phyloP scores from a whole-genome alignment of 2,329 filamentous ascomycete genomes.

The Ustilaginoidea virens region DNA sequence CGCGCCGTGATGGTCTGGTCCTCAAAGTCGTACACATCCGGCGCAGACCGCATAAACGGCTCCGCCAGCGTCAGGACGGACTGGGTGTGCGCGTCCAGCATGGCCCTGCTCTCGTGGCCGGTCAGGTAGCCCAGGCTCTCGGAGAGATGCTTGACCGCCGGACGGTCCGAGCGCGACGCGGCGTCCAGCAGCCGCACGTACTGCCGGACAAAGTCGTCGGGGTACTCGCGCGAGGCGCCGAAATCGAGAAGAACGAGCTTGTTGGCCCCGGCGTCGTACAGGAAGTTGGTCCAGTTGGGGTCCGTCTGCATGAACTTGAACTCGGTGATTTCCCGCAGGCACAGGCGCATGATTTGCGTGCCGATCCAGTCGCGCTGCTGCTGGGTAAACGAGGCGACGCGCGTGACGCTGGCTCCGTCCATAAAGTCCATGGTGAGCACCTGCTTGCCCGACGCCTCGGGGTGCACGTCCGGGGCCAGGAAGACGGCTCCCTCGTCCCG shows the following conservation, averaged over 20 bases:
- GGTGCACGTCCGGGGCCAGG: slow-evolving; percentile 60
- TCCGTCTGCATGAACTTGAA: slow-evolving; percentile 99
- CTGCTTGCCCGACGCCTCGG: slow-evolving; percentile 67
- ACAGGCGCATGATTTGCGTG: slow-evolving; percentile 81
- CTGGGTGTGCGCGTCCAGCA: slow-evolving; percentile 82
- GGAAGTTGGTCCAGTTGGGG: slow-evolving; percentile 98
- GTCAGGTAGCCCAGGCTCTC: slow-evolving; percentile 80
- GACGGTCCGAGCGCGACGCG: slow-evolving; percentile 55
- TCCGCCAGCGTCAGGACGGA: slow-evolving; percentile 84
- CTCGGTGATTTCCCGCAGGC: slow-evolving; percentile 81
- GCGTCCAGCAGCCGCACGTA: slow-evolving; percentile 73
- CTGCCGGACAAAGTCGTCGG: slow-evolving; percentile 58
- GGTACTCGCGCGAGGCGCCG: slow-evolving; percentile 78
- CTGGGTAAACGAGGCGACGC: slow-evolving; percentile 60
- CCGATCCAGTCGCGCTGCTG: slow-evolving; percentile 90
- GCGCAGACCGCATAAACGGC: slow-evolving; percentile 64
- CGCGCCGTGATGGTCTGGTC: slow-evolving; percentile 94
- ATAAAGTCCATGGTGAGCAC: slow-evolving; percentile 92
- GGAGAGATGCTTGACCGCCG: slow-evolving; percentile 50
- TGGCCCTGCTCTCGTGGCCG: slow-evolving; percentile 67
- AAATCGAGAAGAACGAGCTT: slow-evolving; percentile 90
- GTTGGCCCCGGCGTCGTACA: slow-evolving; percentile 60
- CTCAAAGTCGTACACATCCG: slow-evolving; percentile 78
- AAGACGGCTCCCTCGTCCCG: slow-evolving; percentile 52
- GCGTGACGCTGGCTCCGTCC: slow-evolving; percentile 73